Evolutionary conservation across 176 grass and related monocot genomes (phyloP).

Genomic region (Pharus latifolius): DNA sequence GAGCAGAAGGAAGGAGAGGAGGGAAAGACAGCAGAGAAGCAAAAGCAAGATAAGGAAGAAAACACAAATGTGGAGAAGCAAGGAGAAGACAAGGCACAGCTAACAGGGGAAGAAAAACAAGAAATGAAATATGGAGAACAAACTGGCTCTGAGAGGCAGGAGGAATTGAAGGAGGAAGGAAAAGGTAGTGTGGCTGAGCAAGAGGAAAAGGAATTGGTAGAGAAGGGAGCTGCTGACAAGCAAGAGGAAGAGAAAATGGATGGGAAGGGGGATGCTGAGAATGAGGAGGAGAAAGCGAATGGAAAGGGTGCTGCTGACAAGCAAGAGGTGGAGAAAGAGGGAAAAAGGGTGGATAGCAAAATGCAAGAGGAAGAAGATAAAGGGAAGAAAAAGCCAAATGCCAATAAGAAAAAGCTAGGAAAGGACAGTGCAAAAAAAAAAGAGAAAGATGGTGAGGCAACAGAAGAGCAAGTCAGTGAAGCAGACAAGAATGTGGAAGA

Average conservation of each 20-base stretch:
- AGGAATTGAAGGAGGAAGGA: not conserved
- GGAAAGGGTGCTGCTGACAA: not conserved
- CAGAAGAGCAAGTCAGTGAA: slow-evolving; percentile 10
- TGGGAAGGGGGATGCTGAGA: not conserved
- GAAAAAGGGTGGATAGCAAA: slow-evolving; percentile 20
- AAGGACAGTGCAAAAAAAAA: not conserved
- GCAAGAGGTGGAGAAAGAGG: slow-evolving; percentile 21
- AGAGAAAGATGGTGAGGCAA: slow-evolving; percentile 4
- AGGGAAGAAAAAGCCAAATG: not conserved
- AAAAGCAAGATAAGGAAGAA: slow-evolving; percentile 19
- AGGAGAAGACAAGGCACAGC: not conserved
- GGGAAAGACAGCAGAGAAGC: not conserved
- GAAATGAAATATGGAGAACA: not conserved
- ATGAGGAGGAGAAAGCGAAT: slow-evolving; percentile 13
- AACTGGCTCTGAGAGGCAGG: slow-evolving; percentile 4
- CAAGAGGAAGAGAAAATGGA: not conserved
- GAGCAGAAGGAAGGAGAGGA: not conserved
- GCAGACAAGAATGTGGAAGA: slow-evolving; percentile 28
- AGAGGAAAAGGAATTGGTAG: not conserved
- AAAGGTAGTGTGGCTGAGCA: not conserved
- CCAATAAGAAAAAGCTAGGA: not conserved
- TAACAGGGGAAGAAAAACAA: not conserved
- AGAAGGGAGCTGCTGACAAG: not conserved
- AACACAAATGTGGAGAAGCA: not conserved
- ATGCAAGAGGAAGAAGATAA: not conserved